Evolutionary conservation across 305 asterid genomes (phyloP).

Genomic region (Fraxinus velutina): DNA sequence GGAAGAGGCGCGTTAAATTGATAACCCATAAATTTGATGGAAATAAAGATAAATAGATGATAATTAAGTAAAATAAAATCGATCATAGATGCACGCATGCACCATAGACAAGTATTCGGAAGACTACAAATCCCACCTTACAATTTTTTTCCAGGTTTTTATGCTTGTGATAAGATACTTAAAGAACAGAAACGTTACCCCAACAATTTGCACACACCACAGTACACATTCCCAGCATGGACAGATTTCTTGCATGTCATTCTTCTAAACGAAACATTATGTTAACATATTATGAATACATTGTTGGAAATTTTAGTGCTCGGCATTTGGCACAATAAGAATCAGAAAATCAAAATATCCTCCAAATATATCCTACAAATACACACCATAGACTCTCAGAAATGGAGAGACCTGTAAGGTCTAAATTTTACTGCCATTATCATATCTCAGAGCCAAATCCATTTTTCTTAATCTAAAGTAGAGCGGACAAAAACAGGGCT

Average conservation of each 20-base stretch:
- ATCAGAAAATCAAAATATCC: not conserved
- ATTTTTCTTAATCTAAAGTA: not conserved
- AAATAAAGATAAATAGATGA: not conserved
- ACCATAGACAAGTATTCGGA: not conserved
- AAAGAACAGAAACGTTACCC: not conserved
- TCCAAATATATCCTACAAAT: too few species aligned
- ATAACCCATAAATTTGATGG: not conserved
- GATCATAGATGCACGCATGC: not conserved
- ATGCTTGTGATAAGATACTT: not conserved
- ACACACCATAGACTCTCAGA: not conserved
- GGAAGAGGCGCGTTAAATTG: not conserved
- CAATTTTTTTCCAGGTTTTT: not conserved
- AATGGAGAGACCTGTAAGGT: not conserved
- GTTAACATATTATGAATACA: not conserved
- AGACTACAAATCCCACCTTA: not conserved
- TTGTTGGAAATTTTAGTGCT: not conserved
- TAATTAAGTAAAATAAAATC: not conserved
- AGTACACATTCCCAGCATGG: not conserved
- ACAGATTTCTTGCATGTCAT: not conserved
- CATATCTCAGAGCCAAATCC: not conserved
- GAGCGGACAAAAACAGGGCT: constrained; percentile 2
- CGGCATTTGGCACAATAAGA: not conserved
- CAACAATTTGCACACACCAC: not conserved
- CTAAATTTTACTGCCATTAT: not conserved
- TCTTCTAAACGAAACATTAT: not conserved